Evolutionary conservation across 805 yeast species (phyloP).

Genomic region (Nakazawaea ernobii): DNA sequence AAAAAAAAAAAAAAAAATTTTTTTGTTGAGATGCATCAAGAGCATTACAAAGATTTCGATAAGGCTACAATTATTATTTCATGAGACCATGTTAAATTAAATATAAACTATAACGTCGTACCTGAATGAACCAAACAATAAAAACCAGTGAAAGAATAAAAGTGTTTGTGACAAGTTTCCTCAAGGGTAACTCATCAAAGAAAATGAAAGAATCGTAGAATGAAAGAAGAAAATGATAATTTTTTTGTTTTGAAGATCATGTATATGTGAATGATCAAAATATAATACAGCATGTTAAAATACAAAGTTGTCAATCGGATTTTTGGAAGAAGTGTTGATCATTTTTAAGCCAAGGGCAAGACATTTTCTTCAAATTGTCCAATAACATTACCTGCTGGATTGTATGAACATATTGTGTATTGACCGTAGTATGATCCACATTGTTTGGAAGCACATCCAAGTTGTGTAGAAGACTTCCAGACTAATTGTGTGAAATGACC

Average conservation of each 20-base stretch:
- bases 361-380: constrained; percentile 15
- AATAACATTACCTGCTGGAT: constrained; percentile 70
- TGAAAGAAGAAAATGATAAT: no score
- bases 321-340: neutral
- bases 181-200: no score
- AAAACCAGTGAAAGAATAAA: no score
- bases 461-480: constrained; percentile 54
- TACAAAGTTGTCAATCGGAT: neutral
- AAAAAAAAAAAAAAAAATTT: neutral
- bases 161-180: no score
- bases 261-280: no score
- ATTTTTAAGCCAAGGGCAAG: constrained; percentile 10
- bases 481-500: constrained; percentile 78
- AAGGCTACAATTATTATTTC: no score
- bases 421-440: constrained; percentile 44
- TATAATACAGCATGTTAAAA: neutral
- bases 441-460: constrained; percentile 60
- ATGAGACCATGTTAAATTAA: no score
- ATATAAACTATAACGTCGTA: no score
- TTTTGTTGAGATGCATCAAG: neutral
- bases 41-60: neutral
- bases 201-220: no score
- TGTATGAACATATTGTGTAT: constrained; percentile 72
- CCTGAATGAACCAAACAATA: no score
- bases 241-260: neutral